Conservation (phyloP, 441 rosid species). For the Biscutella laevigata region DNA sequence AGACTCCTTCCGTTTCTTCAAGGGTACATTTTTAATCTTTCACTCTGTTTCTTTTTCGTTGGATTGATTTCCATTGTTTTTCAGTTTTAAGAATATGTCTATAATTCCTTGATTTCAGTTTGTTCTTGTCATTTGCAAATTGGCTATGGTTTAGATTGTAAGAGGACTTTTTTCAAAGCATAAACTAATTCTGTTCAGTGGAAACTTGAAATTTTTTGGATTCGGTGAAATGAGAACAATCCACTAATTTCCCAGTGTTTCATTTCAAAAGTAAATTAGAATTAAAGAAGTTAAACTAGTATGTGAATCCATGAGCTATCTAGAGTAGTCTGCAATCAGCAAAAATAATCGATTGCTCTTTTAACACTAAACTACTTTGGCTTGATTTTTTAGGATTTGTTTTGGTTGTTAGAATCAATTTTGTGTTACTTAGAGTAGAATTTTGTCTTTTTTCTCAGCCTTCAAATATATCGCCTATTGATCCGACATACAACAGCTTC, state of each 20-base stretch:
- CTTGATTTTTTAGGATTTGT: not conserved
- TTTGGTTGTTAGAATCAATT: not conserved
- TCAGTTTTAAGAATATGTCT: not conserved
- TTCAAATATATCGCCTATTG: slow-evolving; percentile 50
- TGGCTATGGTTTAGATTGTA: not conserved
- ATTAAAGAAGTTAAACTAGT: not conserved
- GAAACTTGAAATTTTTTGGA: not conserved
- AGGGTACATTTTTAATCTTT: slow-evolving; percentile 35
- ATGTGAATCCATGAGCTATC: not conserved
- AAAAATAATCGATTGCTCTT: no score
- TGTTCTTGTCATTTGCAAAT: slow-evolving; percentile 2
- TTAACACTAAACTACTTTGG: no score
- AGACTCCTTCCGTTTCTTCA: slow-evolving; percentile 47
- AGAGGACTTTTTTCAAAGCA: not conserved
- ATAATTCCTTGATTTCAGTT: not conserved
- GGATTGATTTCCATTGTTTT: not conserved
- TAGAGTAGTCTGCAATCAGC: not conserved
- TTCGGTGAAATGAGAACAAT: no score
- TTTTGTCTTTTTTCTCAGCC: slow-evolving; percentile 18
- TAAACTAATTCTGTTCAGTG: not conserved
- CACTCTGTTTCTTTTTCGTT: not conserved
- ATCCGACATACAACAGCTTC: slow-evolving; percentile 57
- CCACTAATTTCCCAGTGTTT: no score
- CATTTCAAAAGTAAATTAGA: not conserved
- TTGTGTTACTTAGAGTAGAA: not conserved